Base-by-base conservation (phyloP, 108 stramenopile genomes). In the Nitzschia putrida region DNA sequence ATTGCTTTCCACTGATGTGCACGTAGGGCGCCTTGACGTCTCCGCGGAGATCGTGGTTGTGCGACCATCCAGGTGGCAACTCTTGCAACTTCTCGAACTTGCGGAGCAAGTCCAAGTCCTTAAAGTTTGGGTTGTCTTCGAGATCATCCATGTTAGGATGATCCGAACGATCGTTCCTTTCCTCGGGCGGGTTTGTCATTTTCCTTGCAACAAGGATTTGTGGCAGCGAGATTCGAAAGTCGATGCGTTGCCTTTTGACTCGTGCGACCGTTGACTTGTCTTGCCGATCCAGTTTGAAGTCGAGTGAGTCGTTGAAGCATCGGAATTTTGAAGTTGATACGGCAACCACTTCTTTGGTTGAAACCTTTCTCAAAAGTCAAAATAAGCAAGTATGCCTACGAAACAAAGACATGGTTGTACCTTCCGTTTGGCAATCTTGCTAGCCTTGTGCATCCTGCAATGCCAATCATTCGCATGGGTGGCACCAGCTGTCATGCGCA, bases 21-120 rank as follows among this genome's bases (percentile, higher is more conserved):
- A 72, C 16, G 43, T 39, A 72, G 16, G 61, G 71, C 24, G 71
- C 61, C 39, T 53, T 47, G n/a, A 23, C 6, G 25, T 45, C 29
- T 22, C 34, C 21, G 8, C 25, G 11, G 23, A 38, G 42, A 14
- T 71, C 55, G 25, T 7, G 40, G 41, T 64, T 63, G 11, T 43
- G 51, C 13, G 50, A 59, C 68, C 73, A 68, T 45, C 73, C 73
- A 9, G 50, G 57, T 9, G 67, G 73, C 29, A 68, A 29, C 18
- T 60, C 23, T 10, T 47, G 14, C 47, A 66, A 29, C 14, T 34
- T 29, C 7, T 52, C 51, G 2, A 66, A 23, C 51, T 66, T 53
- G 18, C 22, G 20, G 20, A 49, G 45, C 9, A 49, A 12, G 9
- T 44, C 44, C 22, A 24, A 49, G 44, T 45, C 11, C 8, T 10